These are phyloP conservation scores for Debaryomycetaceae sp. DNA, from an alignment of 1,139 yeast species.

Conservation along the genomic window DNA sequence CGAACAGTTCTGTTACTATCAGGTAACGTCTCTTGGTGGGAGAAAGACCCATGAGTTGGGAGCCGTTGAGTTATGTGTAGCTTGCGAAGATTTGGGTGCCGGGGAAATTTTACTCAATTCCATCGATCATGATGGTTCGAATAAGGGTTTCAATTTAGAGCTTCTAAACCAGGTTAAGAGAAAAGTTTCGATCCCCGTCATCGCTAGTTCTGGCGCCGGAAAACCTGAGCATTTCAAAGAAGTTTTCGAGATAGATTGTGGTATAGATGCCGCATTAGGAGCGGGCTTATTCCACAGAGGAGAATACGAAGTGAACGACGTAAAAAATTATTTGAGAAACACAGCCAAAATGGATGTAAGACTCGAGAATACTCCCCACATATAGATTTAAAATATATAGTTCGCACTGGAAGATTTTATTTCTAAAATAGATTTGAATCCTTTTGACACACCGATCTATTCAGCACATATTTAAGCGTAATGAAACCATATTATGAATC, in stretches of 20 bases:
- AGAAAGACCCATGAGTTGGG: slow-evolving; percentile 87
- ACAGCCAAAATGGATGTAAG: slow-evolving; percentile 34
- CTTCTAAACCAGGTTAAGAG: slow-evolving; percentile 71
- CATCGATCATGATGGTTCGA: slow-evolving; percentile 94
- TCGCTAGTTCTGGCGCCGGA: slow-evolving; percentile 98
- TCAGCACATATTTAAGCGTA: not conserved
- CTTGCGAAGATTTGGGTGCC: slow-evolving; percentile 93
- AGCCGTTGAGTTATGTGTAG: slow-evolving; percentile 81
- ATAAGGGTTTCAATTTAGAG: slow-evolving; percentile 88
- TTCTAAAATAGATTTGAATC: not conserved
- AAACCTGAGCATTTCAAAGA: slow-evolving; percentile 84
- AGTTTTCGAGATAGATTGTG: slow-evolving; percentile 70
- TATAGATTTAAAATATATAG: slow-evolving; percentile 10
- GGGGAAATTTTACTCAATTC: slow-evolving; percentile 92
- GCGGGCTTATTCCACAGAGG: slow-evolving; percentile 98
- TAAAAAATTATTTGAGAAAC: slow-evolving; percentile 59
- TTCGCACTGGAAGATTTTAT: not conserved
- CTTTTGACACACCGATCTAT: not conserved
- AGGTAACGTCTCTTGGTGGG: slow-evolving; percentile 95
- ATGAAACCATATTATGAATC: not conserved
- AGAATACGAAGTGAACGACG: slow-evolving; percentile 83
- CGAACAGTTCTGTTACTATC: slow-evolving; percentile 85
- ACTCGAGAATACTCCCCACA: slow-evolving; percentile 26
- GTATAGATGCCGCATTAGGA: slow-evolving; percentile 94
- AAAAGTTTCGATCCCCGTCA: slow-evolving; percentile 82